Evolutionary conservation across 2,329 filamentous ascomycete species (phyloP).

Genomic region (Diaporthe nobilis): DNA sequence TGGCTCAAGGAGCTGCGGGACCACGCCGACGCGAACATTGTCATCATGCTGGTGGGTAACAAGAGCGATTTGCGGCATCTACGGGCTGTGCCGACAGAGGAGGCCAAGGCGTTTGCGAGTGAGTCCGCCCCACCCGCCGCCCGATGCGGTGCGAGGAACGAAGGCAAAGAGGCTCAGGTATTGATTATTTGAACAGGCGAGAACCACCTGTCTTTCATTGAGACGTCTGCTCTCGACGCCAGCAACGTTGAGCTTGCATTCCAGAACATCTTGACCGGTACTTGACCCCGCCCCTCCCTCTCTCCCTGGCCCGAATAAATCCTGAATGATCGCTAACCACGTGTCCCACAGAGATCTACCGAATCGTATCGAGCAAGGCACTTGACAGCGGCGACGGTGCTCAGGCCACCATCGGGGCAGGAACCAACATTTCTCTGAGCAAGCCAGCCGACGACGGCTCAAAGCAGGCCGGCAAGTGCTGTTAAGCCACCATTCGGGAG

Average conservation of each 20-base stretch:
- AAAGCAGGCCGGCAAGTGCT: conserved; percentile 86
- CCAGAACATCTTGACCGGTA: conserved; percentile 99
- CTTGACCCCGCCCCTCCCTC: conserved; percentile 48
- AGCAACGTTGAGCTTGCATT: conserved; percentile 99
- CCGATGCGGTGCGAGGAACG: neutral
- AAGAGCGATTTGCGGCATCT: conserved; percentile 99
- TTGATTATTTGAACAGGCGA: conserved; percentile 75
- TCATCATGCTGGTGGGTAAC: conserved; percentile 99
- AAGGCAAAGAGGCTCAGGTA: conserved; percentile 12
- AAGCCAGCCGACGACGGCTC: conserved; percentile 83
- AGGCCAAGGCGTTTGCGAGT: conserved; percentile 99
- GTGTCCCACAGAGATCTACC: conserved; percentile 87
- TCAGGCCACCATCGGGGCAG: conserved; percentile 83
- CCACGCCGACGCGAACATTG: conserved; percentile 98
- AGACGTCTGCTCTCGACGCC: conserved; percentile 97
- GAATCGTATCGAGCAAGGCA: conserved; percentile 98
- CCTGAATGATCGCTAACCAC: conserved; percentile 24
- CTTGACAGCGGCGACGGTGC: conserved; percentile 89
- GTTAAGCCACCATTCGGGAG: conserved; percentile 64
- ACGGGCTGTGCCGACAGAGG: conserved; percentile 95
- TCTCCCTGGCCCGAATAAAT: neutral
- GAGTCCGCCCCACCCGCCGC: conserved; percentile 43
- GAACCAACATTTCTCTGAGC: conserved; percentile 88
- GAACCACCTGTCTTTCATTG: conserved; percentile 98
- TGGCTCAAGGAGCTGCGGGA: conserved; percentile 99